Evolutionary conservation across 192 early-diverging fungal genomes (phyloP).

Genomic region (Gonapodya sp.): DNA sequence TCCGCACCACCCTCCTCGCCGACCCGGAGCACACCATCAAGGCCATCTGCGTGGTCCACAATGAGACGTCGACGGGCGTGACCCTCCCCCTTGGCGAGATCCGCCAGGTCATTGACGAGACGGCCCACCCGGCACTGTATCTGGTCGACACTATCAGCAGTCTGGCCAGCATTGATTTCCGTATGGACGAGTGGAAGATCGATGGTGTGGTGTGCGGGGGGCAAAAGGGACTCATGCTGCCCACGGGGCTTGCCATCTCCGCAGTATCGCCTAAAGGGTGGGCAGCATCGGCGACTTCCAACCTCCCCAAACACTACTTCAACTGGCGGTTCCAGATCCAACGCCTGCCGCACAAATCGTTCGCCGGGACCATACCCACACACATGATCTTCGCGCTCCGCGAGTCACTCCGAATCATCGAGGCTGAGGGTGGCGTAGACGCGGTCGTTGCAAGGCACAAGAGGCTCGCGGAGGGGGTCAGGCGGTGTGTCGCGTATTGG

Average conservation of each 20-base stretch:
- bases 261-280: background rate
- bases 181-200: background rate
- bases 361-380: background rate
- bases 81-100: background rate
- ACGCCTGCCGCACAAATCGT: conserved; percentile 6
- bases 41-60: conserved; percentile 10
- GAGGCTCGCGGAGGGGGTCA: background rate
- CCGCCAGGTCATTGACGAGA: background rate
- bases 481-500: background rate
- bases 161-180: background rate
- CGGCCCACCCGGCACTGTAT: conserved; percentile 6
- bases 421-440: background rate
- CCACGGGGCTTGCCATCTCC: background rate
- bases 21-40: background rate
- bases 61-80: conserved; percentile 11
- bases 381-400: conserved; percentile 1
- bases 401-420: conserved; percentile 1
- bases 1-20: background rate
- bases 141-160: conserved; percentile 7
- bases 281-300: background rate
- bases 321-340: background rate
- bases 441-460: background rate
- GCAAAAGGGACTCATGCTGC: conserved; percentile 9
- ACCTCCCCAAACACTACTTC: background rate
- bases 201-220: background rate